Evolutionary conservation across 2,329 filamentous ascomycete genomes (phyloP).

Genomic region (Exutisphaerella laricina): DNA sequence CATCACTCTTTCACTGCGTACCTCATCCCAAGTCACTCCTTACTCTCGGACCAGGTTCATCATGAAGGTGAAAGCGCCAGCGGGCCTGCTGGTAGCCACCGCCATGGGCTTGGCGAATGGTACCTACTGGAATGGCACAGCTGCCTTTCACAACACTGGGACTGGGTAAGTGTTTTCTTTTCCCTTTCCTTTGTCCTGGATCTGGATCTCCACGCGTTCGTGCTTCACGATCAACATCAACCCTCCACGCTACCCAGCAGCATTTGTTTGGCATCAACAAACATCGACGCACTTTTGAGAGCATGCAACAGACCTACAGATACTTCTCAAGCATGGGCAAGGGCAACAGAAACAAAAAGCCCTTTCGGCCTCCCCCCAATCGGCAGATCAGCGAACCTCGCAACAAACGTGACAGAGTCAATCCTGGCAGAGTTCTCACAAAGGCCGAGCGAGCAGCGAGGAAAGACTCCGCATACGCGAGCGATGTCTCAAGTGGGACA

Average conservation of each 20-base stretch:
- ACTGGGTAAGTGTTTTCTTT: conserved; percentile 14
- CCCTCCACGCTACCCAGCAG: background rate
- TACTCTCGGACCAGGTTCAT: conserved; percentile 13
- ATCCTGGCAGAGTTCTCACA: background rate
- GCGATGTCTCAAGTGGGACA: too few species aligned
- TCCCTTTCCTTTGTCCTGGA: background rate
- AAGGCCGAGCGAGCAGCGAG: conserved; percentile 2
- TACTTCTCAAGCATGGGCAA: too few species aligned
- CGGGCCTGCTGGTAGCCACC: conserved; percentile 12
- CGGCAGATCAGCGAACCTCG: too few species aligned
- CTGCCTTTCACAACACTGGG: background rate
- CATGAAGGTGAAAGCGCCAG: conserved; percentile 17
- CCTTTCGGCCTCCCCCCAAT: background rate
- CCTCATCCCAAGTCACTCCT: conserved; percentile 28
- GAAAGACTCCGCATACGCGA: too few species aligned
- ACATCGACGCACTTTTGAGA: background rate
- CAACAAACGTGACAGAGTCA: background rate
- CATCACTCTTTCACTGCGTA: conserved; percentile 10
- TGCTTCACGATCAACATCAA: background rate
- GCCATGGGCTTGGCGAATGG: conserved; percentile 5
- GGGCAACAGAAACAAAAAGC: background rate
- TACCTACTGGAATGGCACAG: conserved; percentile 12
- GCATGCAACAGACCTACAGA: too few species aligned
- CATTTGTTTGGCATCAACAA: too few species aligned
- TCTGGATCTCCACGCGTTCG: background rate